Base-by-base conservation (phyloP, 2,329 filamentous ascomycete species). In the Colletotrichum sublineola region DNA sequence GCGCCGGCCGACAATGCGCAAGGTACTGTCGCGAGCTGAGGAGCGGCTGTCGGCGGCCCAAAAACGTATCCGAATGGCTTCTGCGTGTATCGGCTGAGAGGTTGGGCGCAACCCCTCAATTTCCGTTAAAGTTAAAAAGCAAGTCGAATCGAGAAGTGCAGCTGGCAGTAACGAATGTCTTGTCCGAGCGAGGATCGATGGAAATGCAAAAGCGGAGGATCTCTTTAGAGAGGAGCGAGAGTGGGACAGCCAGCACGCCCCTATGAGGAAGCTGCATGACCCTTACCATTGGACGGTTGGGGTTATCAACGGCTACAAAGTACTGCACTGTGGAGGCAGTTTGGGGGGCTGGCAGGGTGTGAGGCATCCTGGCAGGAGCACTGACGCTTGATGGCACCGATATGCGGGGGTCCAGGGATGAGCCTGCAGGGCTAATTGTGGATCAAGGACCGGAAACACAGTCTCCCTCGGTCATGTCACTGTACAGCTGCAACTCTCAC, bases 1-100 rank as follows among this genome's bases (percentile, higher is more conserved):
- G 72, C 71, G 74, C 78, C 75, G 75, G 71, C 73, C 73, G 73
- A 65, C 73, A 46, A 63, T 58, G 60, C 73, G 68, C 65, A 64
- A 42, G 63, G 56, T 42, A 15, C 38, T 58, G 56, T 31, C 56
- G 38, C 56, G 7, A 42, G 38, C 6, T 20, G 56, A 36, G 40
- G 20, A 52, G 33, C 29, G 58, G 40, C 31, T 61, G 58, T 15
- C 31, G 58, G 18, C 42, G 42, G 29, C 42, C 40, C 20, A 36
- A 48, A 18, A n/a, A 61, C 24, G 36, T 18, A 42, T 18, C 14
- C 12, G 9, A 20, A 40, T 7, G 36, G n/a, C 7, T 36, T 18
- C n/a, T 29, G 44, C 12, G 36, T 55, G 40, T 56, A 38, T 50
- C 33, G 33, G 65, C 56, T 56, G 40, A 65, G 56, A 20, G 48